phyloP scores from a whole-genome alignment of 1,139 yeast species.

The Petasospora rhodanensis region DNA sequence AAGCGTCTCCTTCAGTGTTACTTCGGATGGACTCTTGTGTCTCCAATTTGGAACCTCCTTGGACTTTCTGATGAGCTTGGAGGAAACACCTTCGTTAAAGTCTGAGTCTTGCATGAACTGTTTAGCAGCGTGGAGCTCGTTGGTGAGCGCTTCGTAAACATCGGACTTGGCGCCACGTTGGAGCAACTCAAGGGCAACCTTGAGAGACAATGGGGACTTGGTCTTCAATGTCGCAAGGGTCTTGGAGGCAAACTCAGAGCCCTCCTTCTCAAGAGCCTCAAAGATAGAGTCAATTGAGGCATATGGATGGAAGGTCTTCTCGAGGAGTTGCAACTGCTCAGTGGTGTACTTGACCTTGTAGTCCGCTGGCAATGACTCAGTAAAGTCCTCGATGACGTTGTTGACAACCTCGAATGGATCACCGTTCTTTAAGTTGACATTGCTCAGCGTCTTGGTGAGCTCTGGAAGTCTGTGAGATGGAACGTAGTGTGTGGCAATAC shows the following conservation, averaged over 20 bases:
- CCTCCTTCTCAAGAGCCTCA: slow-evolving; percentile 39
- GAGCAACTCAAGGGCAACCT: slow-evolving; percentile 67
- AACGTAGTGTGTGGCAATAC: slow-evolving; percentile 88
- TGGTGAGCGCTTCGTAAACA: slow-evolving; percentile 61
- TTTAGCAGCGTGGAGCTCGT: slow-evolving; percentile 75
- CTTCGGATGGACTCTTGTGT: slow-evolving; percentile 33
- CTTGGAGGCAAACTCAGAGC: slow-evolving; percentile 53
- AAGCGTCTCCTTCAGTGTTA: slow-evolving; percentile 27
- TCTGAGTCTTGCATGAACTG: slow-evolving; percentile 62
- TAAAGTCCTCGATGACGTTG: slow-evolving; percentile 65
- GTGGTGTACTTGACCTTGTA: slow-evolving; percentile 56
- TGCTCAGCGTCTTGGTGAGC: slow-evolving; percentile 60
- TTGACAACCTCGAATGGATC: slow-evolving; percentile 45
- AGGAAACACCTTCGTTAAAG: slow-evolving; percentile 64
- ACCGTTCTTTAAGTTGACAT: slow-evolving; percentile 28
- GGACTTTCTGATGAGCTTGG: slow-evolving; percentile 63
- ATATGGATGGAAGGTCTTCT: slow-evolving; percentile 51
- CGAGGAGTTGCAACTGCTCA: slow-evolving; percentile 60
- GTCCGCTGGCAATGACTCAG: slow-evolving; percentile 61
- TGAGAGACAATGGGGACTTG: slow-evolving; percentile 71
- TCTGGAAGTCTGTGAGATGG: slow-evolving; percentile 59
- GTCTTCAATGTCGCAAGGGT: slow-evolving; percentile 51
- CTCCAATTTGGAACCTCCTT: slow-evolving; percentile 44
- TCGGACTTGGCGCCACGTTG: slow-evolving; percentile 57
- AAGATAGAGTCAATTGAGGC: slow-evolving; percentile 59